Base-by-base conservation (phyloP, 1,284 basidiomycete species). In the Cryptococcus wingfieldii region DNA sequence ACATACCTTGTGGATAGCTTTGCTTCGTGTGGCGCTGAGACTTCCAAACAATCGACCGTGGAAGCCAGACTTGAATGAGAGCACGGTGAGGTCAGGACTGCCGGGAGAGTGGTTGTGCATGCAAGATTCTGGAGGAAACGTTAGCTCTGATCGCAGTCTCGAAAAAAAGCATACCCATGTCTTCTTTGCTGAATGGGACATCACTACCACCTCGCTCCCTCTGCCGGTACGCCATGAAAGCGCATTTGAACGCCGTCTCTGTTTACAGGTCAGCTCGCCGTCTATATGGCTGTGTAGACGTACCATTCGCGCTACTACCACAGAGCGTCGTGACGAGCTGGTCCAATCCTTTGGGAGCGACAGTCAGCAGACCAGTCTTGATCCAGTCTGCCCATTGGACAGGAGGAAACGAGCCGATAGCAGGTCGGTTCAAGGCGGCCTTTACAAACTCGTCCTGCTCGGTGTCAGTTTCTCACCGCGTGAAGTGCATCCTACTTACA, bases 211-310 rank as follows among this genome's bases (percentile, higher is more conserved):
- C 70, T 55, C 70, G 55, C 59, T 72, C 69, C 42, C 69, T 58
- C 48, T 68, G 65, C 42, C 66, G 61, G 59, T 72, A 74, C 3
- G 70, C 72, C 69, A 71, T 80, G 68, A 82, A 83, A 2, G 80
- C 80, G 5, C 80, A 79, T 62, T 83, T 83, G 70, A 81, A 77
- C n/a, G 81, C 81, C 43, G 77, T 79, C 66, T 80, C 79, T 67
- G 16, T 19, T 0, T 13, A 28, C 19, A 19, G 10, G 38, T 47
- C 38, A 46, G 54, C 28, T 47, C 38, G 5, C n/a, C 5, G 13
- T 18, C 44, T 12, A 14, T 23, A 31, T 71, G 10, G 79, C 79
- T 39, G 65, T 74, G 44, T 77, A 68, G 27, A 79, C 74, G 69
- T 41, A 72, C 79, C 79, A 80, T 58, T 79, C 61, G 51, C 67